Evolutionary conservation across 768 basidiomycete genomes (phyloP).

Genomic region (Imleria badia): DNA sequence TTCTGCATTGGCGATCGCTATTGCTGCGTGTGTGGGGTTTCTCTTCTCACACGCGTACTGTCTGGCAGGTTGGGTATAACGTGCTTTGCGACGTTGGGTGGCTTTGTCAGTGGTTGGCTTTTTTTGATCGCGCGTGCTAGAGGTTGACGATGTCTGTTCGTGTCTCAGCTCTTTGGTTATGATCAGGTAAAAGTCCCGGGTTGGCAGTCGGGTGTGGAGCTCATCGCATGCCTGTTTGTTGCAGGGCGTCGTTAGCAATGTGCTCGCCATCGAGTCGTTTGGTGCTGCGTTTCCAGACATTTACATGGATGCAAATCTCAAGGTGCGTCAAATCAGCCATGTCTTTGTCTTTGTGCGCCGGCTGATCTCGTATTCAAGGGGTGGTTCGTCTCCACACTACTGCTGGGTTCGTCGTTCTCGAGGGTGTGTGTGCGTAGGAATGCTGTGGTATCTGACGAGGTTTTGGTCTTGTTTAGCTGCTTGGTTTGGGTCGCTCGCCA

Average conservation of each 20-base stretch:
- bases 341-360: background rate
- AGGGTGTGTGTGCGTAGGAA: background rate
- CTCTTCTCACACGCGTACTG: background rate
- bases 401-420: slow-evolving; percentile 23
- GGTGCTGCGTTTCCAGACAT: slow-evolving; percentile 34
- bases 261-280: slow-evolving; percentile 35
- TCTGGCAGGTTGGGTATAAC: slow-evolving; percentile 29
- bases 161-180: slow-evolving; percentile 31
- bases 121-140: background rate
- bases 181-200: slow-evolving; percentile 26
- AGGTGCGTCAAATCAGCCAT: slow-evolving; percentile 10
- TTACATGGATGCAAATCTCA: slow-evolving; percentile 27
- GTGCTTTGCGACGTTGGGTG: slow-evolving; percentile 32
- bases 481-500: slow-evolving; percentile 30
- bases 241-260: slow-evolving; percentile 32
- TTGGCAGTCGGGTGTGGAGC: background rate
- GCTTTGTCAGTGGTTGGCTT: slow-evolving; percentile 25
- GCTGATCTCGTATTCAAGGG: slow-evolving; percentile 19
- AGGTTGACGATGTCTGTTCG: background rate
- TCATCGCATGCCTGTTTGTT: background rate
- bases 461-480: slow-evolving; percentile 21
- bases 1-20: background rate
- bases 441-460: slow-evolving; percentile 5
- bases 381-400: slow-evolving; percentile 32
- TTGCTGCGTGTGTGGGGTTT: background rate